Base-by-base conservation (phyloP, 2,329 filamentous ascomycete species). In the Tolypocladium amazonense region DNA sequence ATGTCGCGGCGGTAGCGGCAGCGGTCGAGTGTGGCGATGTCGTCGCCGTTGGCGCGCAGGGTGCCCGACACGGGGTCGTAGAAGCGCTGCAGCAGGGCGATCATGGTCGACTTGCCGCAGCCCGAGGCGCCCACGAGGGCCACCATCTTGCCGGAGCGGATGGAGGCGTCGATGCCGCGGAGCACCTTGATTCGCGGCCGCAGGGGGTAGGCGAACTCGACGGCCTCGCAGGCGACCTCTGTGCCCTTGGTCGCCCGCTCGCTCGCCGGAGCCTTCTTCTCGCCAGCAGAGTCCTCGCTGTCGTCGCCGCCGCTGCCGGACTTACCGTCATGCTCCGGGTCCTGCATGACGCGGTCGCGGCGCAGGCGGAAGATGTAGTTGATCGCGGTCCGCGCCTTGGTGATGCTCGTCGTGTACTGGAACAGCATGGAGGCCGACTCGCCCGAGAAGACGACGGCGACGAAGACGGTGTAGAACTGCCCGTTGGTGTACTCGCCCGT, bases 51-150 rank as follows among this genome's bases (percentile, higher is more conserved):
- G 43, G 66, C 64, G 6, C 60, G 59, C 18, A 76, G 62, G 15
- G 58, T 53, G 14, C 75, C 74, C 0, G 65, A 64, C 0, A 63
- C 70, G 0, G 72, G 73, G 15, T 75, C 72, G 62, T 77, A 76
- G 62, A 78, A 79, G 15, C 78, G 72, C 64, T 81, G 73, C 0
- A 81, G 69, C 14, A 81, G 70, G 8, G 79, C 77, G 57, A 88
- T 76, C 59, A 83, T 81, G 3, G 84, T 86, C 0, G 81, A 83
- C 65, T 87, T 87, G 0, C 82, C 83, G 62, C 81, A 84, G 8
- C 82, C 82, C 0, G 79, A 83, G 1, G 81, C 75, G 5, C 83
- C 82, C 0, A 86, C 82, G 9, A 85, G 75, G 3, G 81, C 83
- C 1, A 81, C 71, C 65, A 79, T 82, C 62, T 77, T 74, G 12